Conservation (phyloP, 768 basidiomycete species). For the Exidia glandulosa region DNA sequence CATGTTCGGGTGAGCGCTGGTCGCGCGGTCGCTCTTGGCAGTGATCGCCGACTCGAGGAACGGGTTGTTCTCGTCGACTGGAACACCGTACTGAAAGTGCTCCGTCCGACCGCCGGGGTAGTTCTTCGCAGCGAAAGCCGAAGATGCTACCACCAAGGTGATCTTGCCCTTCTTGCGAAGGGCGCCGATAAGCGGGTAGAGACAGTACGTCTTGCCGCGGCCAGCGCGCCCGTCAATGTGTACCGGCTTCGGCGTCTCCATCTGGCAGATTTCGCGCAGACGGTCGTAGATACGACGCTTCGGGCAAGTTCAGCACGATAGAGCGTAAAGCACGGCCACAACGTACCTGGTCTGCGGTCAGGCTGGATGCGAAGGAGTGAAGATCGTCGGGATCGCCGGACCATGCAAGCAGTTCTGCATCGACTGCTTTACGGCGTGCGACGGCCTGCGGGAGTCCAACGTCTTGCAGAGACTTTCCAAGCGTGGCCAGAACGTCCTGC, state of each 20-base stretch:
- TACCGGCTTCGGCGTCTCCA: constrained; percentile 5
- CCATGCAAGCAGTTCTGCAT: constrained; percentile 17
- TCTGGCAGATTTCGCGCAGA: background rate
- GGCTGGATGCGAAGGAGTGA: background rate
- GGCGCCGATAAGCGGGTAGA: constrained; percentile 22
- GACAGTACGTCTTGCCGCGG: constrained; percentile 28
- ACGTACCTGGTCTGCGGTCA: background rate
- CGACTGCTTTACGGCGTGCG: constrained; percentile 16
- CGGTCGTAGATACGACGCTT: background rate
- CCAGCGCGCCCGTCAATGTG: constrained; percentile 33
- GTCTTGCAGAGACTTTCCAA: constrained; percentile 14
- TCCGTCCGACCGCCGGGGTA: constrained; percentile 27
- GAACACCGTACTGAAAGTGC: constrained; percentile 19
- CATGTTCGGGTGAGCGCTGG: background rate
- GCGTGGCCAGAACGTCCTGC: constrained; percentile 9
- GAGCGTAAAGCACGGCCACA: background rate
- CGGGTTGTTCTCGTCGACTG: background rate
- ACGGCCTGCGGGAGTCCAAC: constrained; percentile 21
- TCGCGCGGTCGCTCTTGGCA: too few relatives aligned
- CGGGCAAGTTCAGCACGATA: background rate
- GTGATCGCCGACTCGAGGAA: background rate
- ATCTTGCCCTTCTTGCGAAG: constrained; percentile 19
- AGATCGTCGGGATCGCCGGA: background rate
- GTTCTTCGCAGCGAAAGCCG: constrained; percentile 29
- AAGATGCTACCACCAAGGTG: constrained; percentile 25